Evolutionary conservation across 2,329 filamentous ascomycete genomes (phyloP).

Genomic region (Pseudocercospora ulei): DNA sequence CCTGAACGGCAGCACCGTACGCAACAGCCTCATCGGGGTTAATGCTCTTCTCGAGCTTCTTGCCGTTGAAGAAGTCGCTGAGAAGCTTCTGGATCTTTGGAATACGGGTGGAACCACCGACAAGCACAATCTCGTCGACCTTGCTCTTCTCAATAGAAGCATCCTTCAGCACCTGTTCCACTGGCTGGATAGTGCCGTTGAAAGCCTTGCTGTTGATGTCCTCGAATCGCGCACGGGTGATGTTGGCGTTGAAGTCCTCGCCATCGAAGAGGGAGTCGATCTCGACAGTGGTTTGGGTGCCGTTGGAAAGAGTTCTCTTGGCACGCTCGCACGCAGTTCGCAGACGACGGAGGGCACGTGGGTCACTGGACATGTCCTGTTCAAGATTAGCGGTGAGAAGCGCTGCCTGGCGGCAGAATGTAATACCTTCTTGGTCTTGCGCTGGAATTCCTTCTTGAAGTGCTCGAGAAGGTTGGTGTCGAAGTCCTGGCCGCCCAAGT

Average conservation of each 20-base stretch:
- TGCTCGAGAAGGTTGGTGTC: constrained; percentile 91
- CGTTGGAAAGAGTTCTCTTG: constrained; percentile 97
- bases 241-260: constrained; percentile 92
- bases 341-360: constrained; percentile 89
- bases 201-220: constrained; percentile 96
- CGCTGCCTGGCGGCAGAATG: neutral
- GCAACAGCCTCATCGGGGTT: constrained; percentile 99
- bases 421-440: constrained; percentile 61
- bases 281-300: constrained; percentile 93
- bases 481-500: constrained; percentile 49
- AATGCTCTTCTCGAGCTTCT: constrained; percentile 99
- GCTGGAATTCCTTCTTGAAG: constrained; percentile 89
- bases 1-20: constrained; percentile 97
- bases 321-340: constrained; percentile 98
- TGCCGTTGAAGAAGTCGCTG: constrained; percentile 97
- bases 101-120: constrained; percentile 98
- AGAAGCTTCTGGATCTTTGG: constrained; percentile 98
- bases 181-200: constrained; percentile 83
- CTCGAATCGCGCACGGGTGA: constrained; percentile 98
- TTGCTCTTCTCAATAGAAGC: constrained; percentile 74
- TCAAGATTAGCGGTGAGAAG: neutral
- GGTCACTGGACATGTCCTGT: constrained; percentile 60
- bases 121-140: constrained; percentile 97
- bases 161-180: constrained; percentile 94
- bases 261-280: constrained; percentile 98